Evolutionary conservation across 2,329 filamentous ascomycete genomes (phyloP), one percentile per base, ranked within the genome.

Genomic region (Pseudocercospora eumusae): DNA sequence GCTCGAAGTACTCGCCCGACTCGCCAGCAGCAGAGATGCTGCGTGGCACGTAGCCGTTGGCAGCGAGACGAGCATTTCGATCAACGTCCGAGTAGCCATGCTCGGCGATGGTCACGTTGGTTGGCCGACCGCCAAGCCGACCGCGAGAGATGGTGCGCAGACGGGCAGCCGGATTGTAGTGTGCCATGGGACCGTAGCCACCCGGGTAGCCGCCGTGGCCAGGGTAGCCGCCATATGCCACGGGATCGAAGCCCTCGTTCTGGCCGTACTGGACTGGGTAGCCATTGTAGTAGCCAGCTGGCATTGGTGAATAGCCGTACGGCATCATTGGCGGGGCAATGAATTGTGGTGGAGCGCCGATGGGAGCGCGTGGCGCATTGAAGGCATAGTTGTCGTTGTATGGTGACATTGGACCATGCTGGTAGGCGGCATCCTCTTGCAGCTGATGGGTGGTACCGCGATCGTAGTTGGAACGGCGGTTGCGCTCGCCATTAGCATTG

Each of bases 381-480:
- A 62, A 54, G 27, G 42, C 50, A 28, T 57, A 53, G 55, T 47
- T 47, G 25, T 23, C 40, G 25, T 44, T 47, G 27, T 49, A 28
- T 50, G 59, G 62, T 5, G 57, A 50, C 27, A 54, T 54, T 36
- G 52, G 52, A 18, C 27, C 27, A 18, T 54, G 52, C 28, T 59
- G 54, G 59, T 54, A 65, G 27, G 23, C 27, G 6, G 63, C 65
- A 23, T 77, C 75, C 31, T 76, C 73, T 4, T 65, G 61, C 21
- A 71, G 64, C 65, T 73, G 71, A 9, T 66, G 61, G 44, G 76
- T 84, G 27, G 90, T 95, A 27, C 92, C 92, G 64, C 91, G 88
- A 70, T 96, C 92, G 69, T 86, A 96, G 70, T 91, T 88, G 21
- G 90, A 93, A 56, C 86, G 85, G 59, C 89, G 86, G 54, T 88